Evolutionary conservation across 768 basidiomycete genomes (phyloP), one percentile per base, ranked within the genome.

Genomic region (Strobilomyces echinocephalus): DNA sequence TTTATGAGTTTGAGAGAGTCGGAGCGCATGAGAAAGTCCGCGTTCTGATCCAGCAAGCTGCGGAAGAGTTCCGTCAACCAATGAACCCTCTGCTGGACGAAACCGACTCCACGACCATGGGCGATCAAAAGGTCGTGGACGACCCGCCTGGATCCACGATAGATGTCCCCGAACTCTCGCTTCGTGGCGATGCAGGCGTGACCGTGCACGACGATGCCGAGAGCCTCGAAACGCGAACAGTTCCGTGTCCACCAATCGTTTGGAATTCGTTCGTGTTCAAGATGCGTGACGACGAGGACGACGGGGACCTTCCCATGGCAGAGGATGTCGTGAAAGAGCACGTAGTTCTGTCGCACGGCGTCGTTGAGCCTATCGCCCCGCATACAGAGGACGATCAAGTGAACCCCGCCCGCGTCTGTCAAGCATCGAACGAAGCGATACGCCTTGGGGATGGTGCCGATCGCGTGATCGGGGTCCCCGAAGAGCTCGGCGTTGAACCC

Each of bases 101-200:
- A 41, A 18, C n/a, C 26, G 33, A 12, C 24, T 14, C 56, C 65
- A 45, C 49, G 39, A 14, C 60, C 57, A 42, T 61, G 55, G 7
- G 50, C n/a, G 26, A 61, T 33, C 1, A 67, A 42, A 45, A 67
- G 63, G 5, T 63, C 59, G 36, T 60, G 57, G 20, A 67, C 57
- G 28, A 26, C 48, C 54, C 52, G 39, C 42, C 62, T 53, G 33
- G 66, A 67, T 33, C 48, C 42, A 24, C 35, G 24, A 44, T 67
- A 69, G 28, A 56, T 59, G 11, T 68, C 57, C 14, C 56, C 49
- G 41, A 66, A 58, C 18, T 55, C 49, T 45, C 52, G 64, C 33
- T 43, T 70, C 45, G 74, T 58, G 11, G 75, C 71, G 9, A 66
- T 61, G 55, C 71, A 72, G 24, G 66, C 69, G 18, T 70, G 67